phyloP scores from a whole-genome alignment of 116 monocot genomes.

The Phalaenopsis hybrid region DNA sequence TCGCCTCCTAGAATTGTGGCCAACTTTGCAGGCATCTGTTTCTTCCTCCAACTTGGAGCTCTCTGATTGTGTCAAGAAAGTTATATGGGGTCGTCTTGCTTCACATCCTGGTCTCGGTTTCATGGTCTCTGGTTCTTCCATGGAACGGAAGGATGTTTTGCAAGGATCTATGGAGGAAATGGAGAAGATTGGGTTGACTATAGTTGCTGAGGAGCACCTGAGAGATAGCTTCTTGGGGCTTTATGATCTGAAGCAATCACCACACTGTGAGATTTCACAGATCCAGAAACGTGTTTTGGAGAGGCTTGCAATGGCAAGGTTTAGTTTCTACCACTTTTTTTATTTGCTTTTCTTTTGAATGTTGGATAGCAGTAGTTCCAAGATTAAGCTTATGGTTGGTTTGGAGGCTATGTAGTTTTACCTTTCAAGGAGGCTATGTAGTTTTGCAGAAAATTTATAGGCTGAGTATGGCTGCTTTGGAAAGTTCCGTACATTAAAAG shows the following conservation, averaged over 20 bases:
- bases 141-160: neutral
- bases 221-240: slow-evolving; percentile 23
- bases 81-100: slow-evolving; percentile 7
- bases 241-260: slow-evolving; percentile 21
- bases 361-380: neutral
- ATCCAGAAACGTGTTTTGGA: slow-evolving; percentile 20
- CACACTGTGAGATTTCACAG: slow-evolving; percentile 15
- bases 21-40: neutral
- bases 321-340: slow-evolving; percentile 8
- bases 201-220: slow-evolving; percentile 26
- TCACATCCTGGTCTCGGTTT: slow-evolving; percentile 11
- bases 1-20: slow-evolving; percentile 12
- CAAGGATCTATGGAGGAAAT: neutral
- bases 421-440: neutral
- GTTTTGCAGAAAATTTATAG: neutral
- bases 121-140: neutral
- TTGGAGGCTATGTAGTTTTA: neutral
- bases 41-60: neutral
- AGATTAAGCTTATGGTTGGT: too few relatives aligned
- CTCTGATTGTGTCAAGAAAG: slow-evolving; percentile 2
- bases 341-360: neutral
- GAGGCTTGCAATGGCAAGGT: slow-evolving; percentile 27
- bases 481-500: neutral
- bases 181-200: slow-evolving; percentile 17
- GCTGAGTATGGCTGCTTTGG: neutral